phyloP scores from a whole-genome alignment of 129 eudicot genomes.

The Daucus carota region DNA sequence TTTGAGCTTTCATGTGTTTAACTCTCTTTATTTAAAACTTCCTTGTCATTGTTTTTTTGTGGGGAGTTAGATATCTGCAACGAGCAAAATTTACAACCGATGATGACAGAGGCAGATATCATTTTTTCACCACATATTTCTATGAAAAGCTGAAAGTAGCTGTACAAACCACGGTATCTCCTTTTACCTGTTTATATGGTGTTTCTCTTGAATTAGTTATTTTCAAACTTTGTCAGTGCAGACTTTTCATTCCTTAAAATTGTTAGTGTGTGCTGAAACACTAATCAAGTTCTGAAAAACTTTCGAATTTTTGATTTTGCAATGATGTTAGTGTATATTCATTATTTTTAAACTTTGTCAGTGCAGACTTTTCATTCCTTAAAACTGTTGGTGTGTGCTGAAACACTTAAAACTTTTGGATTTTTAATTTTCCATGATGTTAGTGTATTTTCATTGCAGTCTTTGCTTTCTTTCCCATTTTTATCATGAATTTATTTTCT shows the following conservation, averaged over 20 bases:
- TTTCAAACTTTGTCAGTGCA: background rate
- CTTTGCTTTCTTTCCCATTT: background rate
- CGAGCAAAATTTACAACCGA: conserved; percentile 29
- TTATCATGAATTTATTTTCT: conserved; percentile 6
- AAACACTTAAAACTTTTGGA: too few species aligned
- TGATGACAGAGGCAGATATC: conserved; percentile 25
- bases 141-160: conserved; percentile 67
- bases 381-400: background rate
- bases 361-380: background rate
- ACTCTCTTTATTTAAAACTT: background rate
- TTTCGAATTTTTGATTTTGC: too few species aligned
- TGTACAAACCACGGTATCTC: conserved; percentile 36
- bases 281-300: too few species aligned
- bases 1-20: background rate
- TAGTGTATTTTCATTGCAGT: background rate
- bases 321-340: too few species aligned
- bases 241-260: background rate
- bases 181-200: background rate
- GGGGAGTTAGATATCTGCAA: conserved; percentile 59
- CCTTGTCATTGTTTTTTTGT: conserved; percentile 5
- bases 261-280: background rate
- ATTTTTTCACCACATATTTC: conserved; percentile 84
- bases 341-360: background rate
- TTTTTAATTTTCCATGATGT: too few species aligned
- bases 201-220: background rate